These are phyloP conservation scores for Penicillium glabrum DNA, from an alignment of 2,329 filamentous ascomycete species.

Conservation along the genomic window DNA sequence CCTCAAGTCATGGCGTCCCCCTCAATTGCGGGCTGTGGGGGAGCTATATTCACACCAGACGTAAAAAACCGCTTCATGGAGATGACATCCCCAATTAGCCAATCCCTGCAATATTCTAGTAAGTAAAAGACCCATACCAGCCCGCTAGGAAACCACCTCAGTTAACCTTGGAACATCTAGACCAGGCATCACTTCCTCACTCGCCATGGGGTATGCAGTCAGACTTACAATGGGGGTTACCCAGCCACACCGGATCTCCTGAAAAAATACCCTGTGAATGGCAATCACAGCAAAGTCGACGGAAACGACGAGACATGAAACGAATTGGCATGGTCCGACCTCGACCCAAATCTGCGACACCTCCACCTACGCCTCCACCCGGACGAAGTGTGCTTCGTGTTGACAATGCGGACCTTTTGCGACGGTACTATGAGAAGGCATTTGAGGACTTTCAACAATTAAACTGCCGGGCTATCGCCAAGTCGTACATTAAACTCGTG, in stretches of 20 bases:
- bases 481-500: conserved; percentile 48
- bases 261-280: conserved; percentile 35
- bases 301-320: conserved; percentile 25
- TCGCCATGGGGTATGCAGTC: conserved; percentile 15
- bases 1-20: conserved; percentile 32
- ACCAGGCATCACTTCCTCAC: conserved; percentile 5
- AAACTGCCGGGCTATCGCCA: conserved; percentile 46
- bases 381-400: conserved; percentile 29
- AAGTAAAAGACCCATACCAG: not conserved
- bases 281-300: conserved; percentile 27
- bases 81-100: conserved; percentile 21
- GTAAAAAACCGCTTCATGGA: conserved; percentile 36
- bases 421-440: conserved; percentile 41
- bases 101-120: conserved; percentile 27
- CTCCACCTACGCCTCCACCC: conserved; percentile 18
- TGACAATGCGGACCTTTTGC: conserved; percentile 26
- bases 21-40: conserved; percentile 33
- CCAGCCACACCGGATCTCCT: conserved; percentile 14
- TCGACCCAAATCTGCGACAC: conserved; percentile 18
- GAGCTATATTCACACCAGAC: conserved; percentile 37
- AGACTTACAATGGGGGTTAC: conserved; percentile 25
- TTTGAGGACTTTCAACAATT: conserved; percentile 48
- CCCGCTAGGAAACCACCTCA: not conserved
- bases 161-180: not conserved
- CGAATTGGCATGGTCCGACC: conserved; percentile 16